Percentiles rank a stretch among this genome's conserved stretches.
Evolutionary conservation across 176 grass and related monocot genomes (phyloP).

Genomic region (Poa pratensis): DNA sequence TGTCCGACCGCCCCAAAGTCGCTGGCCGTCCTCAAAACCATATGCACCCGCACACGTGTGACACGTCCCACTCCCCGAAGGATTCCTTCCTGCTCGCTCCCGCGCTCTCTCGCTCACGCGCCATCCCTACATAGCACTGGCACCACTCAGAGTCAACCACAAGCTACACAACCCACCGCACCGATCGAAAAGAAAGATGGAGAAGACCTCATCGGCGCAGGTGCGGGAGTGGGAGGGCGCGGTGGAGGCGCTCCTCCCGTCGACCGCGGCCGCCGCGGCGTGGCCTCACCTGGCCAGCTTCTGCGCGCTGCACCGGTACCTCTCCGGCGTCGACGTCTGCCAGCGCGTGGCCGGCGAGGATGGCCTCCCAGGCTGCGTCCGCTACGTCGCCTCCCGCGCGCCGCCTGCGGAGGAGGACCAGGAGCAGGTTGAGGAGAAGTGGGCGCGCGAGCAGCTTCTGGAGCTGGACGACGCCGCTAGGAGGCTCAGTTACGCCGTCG

Average conservation of each 20-base stretch:
- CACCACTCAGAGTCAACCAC: neutral
- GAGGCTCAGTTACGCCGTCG: slow-evolving; percentile 58
- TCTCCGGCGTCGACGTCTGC: slow-evolving; percentile 57
- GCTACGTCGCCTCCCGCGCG: slow-evolving; percentile 44
- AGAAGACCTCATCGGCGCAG: neutral
- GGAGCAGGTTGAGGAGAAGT: neutral
- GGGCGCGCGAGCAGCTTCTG: slow-evolving; percentile 79
- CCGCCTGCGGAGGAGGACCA: neutral
- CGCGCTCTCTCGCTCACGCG: neutral
- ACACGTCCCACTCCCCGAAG: neutral
- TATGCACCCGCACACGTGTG: neutral
- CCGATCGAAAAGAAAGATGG: neutral
- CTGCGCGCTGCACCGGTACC: slow-evolving; percentile 64
- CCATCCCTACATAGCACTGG: neutral
- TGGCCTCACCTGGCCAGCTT: slow-evolving; percentile 79
- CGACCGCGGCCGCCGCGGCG: slow-evolving; percentile 40
- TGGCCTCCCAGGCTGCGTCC: slow-evolving; percentile 55
- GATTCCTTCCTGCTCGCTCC: slow-evolving; percentile 2
- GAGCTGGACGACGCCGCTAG: slow-evolving; percentile 43
- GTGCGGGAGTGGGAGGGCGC: slow-evolving; percentile 55
- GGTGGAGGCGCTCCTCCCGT: slow-evolving; percentile 46
- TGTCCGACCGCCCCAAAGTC: no score
- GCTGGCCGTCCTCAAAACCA: neutral
- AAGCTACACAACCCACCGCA: neutral
- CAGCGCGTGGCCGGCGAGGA: slow-evolving; percentile 44